Evolutionary conservation across 441 rosid species (phyloP), one percentile per base, ranked within the genome.

Genomic region (Euphorbia corollata): DNA sequence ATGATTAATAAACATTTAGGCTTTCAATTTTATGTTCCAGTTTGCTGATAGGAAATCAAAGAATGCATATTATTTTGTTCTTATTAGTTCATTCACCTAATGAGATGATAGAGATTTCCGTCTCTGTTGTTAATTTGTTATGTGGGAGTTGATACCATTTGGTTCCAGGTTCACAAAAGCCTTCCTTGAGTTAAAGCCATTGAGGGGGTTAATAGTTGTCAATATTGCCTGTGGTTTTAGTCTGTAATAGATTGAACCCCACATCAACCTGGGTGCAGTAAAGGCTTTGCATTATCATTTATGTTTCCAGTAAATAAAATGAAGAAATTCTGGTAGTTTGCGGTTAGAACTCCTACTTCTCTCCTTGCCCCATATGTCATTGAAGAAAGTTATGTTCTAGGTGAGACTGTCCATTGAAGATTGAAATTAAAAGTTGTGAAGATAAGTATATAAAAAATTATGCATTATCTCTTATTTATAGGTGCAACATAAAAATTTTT

Each of bases 251-350:
- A 50, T 50, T n/a, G 18, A 50, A n/a, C 16, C 54, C 51, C 54
- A 1, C 6, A n/a, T 50, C 54, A 16, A 50, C 20, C 53, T 50
- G 9, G 54, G 54, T 50, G 22, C 54, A 16, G 20, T 50, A 18
- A 50, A 50, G 54, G 20, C 54, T 50, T 16, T 50, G 54, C 20
- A n/a, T 50, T 50, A 50, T 50, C 54, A 50, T 50, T 50, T 50
- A 50, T 50, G 9, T 50, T 50, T 50, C 54, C 54, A 50, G 16
- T 18, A 50, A 50, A 50, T 50, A 6, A 50, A 50, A 50, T 50
- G 54, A n/a, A n/a, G 18, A 50, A 50, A 13, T 50, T 50, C 8
- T 50, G 20, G 54, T 18, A n/a, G 1, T n/a, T 50, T 50, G 54
- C 4, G 18, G 6, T 50, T 16, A 5, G 18, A 16, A 16, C 16